Base-by-base conservation (phyloP, 1,284 basidiomycete species). In the Fomitopsis pinicola region DNA sequence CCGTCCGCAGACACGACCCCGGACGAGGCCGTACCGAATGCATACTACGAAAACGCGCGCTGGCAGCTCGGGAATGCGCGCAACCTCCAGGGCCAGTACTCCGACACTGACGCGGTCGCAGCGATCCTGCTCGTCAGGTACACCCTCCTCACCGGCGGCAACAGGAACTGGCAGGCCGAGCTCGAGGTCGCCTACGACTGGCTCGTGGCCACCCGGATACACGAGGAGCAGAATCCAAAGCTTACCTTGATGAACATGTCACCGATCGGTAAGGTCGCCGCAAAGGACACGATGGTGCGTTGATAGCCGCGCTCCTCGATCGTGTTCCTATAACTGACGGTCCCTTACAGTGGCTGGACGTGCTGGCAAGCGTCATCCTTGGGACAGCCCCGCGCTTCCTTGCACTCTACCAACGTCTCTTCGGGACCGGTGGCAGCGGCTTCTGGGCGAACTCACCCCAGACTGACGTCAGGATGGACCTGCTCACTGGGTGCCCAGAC, bases 71-170 rank as follows among this genome's bases (percentile, higher is more conserved):
- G 78, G 60, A 78, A 78, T 58, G 78, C 79, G 35, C 83, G 80
- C 64, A 79, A 80, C 58, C 71, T 79, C 59, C 76, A 77, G 38
- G 83, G 82, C 3, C 72, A 76, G 36, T 83, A 88, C 74, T 77
- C 77, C 42, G 88, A 89, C 60, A 77, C 78, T 54, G 88, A 92
- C 66, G 91, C 88, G 3, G 79, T 89, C 64, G 88, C 90, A 2
- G 89, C 91, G 3, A 70, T 91, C 46, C 88, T 90, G 72, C 81
- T 92, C 60, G 78, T 91, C 59, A 83, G 80, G 67, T 91, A 85
- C 73, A 87, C 86, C 54, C 77, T 88, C 57, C 75, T 91, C 66
- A 84, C 84, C 8, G 84, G 87, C 53, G 84, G 86, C 45, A 72
- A 78, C 61, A 82, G 80, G 19, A 83, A 87, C 67, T 93, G 91